Evolutionary conservation across 768 basidiomycete species (phyloP), one percentile per base, ranked within the genome.

Genomic region (Tylopilus plumbeoviolaceoides): DNA sequence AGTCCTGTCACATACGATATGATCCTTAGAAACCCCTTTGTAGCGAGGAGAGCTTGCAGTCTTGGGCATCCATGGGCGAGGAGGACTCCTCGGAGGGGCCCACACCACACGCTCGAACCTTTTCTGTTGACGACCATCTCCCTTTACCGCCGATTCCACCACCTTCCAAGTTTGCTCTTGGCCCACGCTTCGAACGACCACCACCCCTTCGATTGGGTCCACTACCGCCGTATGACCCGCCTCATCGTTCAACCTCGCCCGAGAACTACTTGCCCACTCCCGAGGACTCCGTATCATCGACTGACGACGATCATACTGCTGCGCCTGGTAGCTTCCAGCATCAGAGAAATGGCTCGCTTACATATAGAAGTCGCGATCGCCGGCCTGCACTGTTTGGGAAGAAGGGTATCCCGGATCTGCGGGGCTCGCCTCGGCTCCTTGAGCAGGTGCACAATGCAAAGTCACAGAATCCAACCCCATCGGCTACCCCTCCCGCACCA

Each of bases 371-470:
- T 48, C 70, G 58, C 55, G 64, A 72, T 54, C 66, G 64, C 35
- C 73, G 71, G 48, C 63, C 65, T 44, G 72, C 70, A 12, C 64
- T 84, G 28, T 61, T 70, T 2, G 75, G 75, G 31, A 94, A 91
- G 75, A 90, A 94, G 70, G 93, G 91, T 52, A 75, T 95, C 51
- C 93, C 94, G 7, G 92, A 97, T 63, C 73, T 95, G 44, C 80
- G 88, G 25, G 80, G 71, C 15, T 72, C 76, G 28, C 23, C 56
- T 43, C 79, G 75, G 43, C 63, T 78, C 36, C 73, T 69, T 72
- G 54, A 61, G 52, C 51, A 54, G 14, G 57, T 58, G 52, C 48
- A 53, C 42, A 50, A 38, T 28, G 64, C 65, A 58, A 64, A 64
- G 48, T 51, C 57, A 48, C 64, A 65, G 15, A 69, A 70, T 27